phyloP scores from a whole-genome alignment of 1,284 basidiomycete genomes.

The Ustilago tritici region DNA sequence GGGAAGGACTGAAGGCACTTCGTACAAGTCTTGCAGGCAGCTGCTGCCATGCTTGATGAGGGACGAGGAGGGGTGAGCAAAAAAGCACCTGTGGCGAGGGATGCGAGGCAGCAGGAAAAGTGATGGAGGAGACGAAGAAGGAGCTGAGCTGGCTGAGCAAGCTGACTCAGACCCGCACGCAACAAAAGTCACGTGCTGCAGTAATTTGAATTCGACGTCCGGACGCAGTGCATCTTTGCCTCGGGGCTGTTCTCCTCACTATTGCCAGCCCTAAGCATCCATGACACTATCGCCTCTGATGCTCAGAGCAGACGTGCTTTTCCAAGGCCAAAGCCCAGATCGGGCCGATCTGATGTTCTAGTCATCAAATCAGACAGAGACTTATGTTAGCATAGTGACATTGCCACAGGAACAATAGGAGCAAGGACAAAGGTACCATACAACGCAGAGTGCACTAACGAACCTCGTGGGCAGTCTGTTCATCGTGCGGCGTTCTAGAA shows the following conservation, averaged over 20 bases:
- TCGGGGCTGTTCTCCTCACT: neutral
- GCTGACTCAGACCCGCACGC: neutral
- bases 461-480: slow-evolving; percentile 18
- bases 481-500: slow-evolving; percentile 15
- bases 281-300: no score
- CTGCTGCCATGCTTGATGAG: no score
- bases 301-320: no score
- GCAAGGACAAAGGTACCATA: neutral
- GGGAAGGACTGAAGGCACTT: no score
- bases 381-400: neutral
- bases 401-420: neutral
- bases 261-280: neutral
- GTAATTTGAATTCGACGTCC: neutral
- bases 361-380: neutral
- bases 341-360: neutral
- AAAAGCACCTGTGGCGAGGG: no score
- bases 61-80: no score
- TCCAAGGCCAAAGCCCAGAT: neutral
- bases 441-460: neutral
- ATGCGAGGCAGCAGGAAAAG: no score
- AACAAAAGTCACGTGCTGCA: neutral
- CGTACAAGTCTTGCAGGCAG: no score
- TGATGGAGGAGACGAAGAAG: no score
- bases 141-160: neutral
- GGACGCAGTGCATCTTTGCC: slow-evolving; percentile 4